Evolutionary conservation across 1,139 yeast genomes (phyloP), one percentile per base, ranked within the genome.

Genomic region (Yamadazyma diospyri): DNA sequence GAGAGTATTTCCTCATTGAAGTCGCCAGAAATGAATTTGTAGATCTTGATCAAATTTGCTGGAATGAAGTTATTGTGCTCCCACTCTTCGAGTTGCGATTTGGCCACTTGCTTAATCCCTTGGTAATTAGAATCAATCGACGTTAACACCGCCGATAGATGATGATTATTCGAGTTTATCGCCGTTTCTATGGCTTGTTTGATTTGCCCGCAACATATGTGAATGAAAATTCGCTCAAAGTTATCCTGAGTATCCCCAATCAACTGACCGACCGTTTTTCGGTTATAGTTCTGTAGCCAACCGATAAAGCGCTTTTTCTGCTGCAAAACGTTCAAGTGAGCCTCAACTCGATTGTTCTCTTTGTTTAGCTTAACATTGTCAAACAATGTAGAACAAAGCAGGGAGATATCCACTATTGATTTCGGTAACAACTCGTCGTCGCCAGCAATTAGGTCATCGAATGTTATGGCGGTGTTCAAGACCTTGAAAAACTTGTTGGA

Each of bases 101-200:
- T 45, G 0, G 96, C 89, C 35, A 76, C 61, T 1, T 50, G 48
- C 36, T 71, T 65, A 1, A 83, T 78, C 1, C 69, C 63, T 1
- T 67, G 66, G 45, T 80, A 84, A 42, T 81, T 79, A 0, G 92
- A 74, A 26, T 85, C 95, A 10, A 83, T 57, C 31, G 84, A 58
- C 0, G 95, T 72, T n/a, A 89, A 57, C 17, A 86, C 49, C 0
- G 76, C 78, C 0, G 95, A 78, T 22, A 89, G 57, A 53, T 88
- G 95, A 7, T 72, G 59, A 47, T 83, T 82, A 9, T 69, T 69
- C 0, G 81, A 57, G 15, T 69, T 61, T 4, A 79, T 57, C 0
- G 96, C 88, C 1, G 62, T 41, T 23, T 65, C 63, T 6, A 83
- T 68, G 1, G 97, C 97, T 20, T 64, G 63, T 8, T 69, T 61